phyloP scores from a whole-genome alignment of 768 basidiomycete genomes.

The Cystobasidium ongulense region DNA sequence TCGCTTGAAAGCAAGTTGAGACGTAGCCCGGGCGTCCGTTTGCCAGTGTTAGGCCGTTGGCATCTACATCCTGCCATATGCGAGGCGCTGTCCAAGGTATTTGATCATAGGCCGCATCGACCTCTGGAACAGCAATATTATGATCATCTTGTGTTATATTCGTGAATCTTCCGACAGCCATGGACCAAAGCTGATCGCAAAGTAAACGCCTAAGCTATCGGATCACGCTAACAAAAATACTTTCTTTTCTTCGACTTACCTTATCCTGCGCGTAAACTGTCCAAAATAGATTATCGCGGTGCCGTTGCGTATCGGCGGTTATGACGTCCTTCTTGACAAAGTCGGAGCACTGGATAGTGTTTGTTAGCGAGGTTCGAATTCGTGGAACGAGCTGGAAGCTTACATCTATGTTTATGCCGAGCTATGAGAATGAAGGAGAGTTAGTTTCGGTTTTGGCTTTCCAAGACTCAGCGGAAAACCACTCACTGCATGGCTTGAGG shows the following conservation, averaged over 20 bases:
- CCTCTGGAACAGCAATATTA: neutral
- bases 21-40: neutral
- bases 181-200: neutral
- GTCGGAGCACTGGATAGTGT: neutral
- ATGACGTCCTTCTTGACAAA: constrained; percentile 10
- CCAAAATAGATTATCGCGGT: neutral
- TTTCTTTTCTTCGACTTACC: no score
- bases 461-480: neutral
- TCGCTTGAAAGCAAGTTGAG: constrained; percentile 6
- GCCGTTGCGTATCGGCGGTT: neutral
- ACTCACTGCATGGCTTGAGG: constrained; percentile 10
- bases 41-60: neutral
- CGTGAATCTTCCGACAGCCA: neutral
- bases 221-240: neutral
- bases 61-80: neutral
- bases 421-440: neutral
- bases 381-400: neutral
- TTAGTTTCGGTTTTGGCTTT: neutral
- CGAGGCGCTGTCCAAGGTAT: constrained; percentile 9
- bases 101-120: neutral
- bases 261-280: constrained; percentile 16
- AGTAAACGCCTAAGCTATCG: neutral
- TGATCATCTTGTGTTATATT: neutral
- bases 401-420: constrained; percentile 13
- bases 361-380: neutral